Percentiles rank a stretch among this genome's conserved stretches.
phyloP scores from a whole-genome alignment of 1,139 yeast genomes.

The Arxiozyma telluris region DNA sequence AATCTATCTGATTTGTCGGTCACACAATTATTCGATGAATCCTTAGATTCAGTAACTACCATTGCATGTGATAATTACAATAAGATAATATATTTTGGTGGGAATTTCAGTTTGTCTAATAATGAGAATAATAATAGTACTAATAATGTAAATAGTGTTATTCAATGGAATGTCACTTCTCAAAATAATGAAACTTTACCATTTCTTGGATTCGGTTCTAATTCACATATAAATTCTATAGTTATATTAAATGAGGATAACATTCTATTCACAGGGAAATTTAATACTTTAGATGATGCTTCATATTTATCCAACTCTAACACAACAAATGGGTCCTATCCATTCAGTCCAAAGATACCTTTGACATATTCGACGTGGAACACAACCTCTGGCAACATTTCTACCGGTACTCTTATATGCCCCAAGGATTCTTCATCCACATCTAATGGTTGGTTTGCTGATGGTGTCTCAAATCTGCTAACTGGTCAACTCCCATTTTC shows the following conservation, averaged over 20 bases:
- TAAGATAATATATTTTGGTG: slow-evolving; percentile 66
- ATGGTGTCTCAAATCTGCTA: slow-evolving; percentile 53
- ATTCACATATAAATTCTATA: slow-evolving; percentile 59
- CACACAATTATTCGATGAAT: slow-evolving; percentile 33
- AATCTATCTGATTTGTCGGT: slow-evolving; percentile 41
- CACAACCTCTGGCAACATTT: slow-evolving; percentile 27
- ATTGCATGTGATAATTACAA: slow-evolving; percentile 36
- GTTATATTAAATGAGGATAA: slow-evolving; percentile 39
- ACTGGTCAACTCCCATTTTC: slow-evolving; percentile 50
- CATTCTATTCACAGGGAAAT: slow-evolving; percentile 73
- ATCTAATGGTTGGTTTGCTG: slow-evolving; percentile 39
- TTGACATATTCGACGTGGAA: slow-evolving; percentile 53
- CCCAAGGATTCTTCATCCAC: slow-evolving; percentile 41
- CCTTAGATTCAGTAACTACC: slow-evolving; percentile 43
- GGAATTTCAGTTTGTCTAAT: slow-evolving; percentile 48
- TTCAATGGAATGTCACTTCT: slow-evolving; percentile 51
- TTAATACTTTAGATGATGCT: slow-evolving; percentile 53
- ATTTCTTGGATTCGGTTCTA: slow-evolving; percentile 68
- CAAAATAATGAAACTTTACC: slow-evolving; percentile 40
- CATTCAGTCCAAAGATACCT: slow-evolving; percentile 60
- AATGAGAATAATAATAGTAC: slow-evolving; percentile 12
- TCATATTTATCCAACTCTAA: slow-evolving; percentile 29
- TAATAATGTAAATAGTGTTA: slow-evolving; percentile 45
- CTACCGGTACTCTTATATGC: slow-evolving; percentile 39
- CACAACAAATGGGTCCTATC: slow-evolving; percentile 30